Conservation (phyloP, 441 rosid genomes). For the Viola pubescens region DNA sequence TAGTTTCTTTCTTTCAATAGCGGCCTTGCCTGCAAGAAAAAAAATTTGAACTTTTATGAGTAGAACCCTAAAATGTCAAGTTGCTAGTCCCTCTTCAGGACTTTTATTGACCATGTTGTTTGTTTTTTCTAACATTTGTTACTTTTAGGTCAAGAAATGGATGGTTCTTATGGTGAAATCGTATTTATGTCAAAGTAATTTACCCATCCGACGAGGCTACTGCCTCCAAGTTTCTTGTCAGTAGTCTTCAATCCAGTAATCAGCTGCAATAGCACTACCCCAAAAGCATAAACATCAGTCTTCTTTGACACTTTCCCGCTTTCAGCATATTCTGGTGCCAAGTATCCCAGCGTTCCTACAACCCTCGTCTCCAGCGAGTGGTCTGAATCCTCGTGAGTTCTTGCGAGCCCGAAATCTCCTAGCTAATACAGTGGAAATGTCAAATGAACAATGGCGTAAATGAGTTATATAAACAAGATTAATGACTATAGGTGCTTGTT, state of each 20-base stretch:
- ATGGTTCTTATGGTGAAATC: no score
- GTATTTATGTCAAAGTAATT: not conserved
- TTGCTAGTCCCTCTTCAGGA: no score
- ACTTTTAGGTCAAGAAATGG: no score
- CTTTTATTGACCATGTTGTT: no score
- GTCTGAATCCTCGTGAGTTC: slow-evolving; percentile 50
- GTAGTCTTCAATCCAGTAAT: slow-evolving; percentile 51
- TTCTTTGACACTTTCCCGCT: slow-evolving; percentile 60
- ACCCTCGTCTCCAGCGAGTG: slow-evolving; percentile 57
- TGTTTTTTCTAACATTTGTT: no score
- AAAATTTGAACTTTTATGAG: not conserved
- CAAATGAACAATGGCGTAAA: slow-evolving; percentile 40
- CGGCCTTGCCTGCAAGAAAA: slow-evolving; percentile 42
- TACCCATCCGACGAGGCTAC: slow-evolving; percentile 67
- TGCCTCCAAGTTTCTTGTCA: slow-evolving; percentile 43
- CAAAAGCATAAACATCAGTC: slow-evolving; percentile 65
- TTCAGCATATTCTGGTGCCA: slow-evolving; percentile 69
- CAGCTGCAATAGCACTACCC: slow-evolving; percentile 57
- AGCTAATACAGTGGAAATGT: slow-evolving; percentile 41
- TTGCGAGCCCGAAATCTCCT: slow-evolving; percentile 75
- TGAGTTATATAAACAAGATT: slow-evolving; percentile 40
- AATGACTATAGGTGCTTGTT: not conserved
- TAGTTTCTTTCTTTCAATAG: slow-evolving; percentile 40
- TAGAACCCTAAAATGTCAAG: no score
- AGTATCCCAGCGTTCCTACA: slow-evolving; percentile 64